Base-by-base conservation (phyloP, 1,139 yeast species). In the Yamadazyma oceani region DNA sequence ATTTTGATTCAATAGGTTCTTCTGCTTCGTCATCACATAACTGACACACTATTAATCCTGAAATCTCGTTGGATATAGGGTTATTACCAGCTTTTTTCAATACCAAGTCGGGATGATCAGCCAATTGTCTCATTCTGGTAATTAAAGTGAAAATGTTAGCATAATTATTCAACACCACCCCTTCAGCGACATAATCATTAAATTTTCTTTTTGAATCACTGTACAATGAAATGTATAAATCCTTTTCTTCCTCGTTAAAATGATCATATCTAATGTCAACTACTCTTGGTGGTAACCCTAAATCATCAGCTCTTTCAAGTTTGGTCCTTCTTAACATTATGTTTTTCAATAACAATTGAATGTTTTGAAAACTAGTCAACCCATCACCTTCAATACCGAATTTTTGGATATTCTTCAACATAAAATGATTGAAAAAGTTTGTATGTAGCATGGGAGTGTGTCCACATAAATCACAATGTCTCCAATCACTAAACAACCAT, bases 1-100 rank as follows among this genome's bases (percentile, higher is more conserved):
- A 92, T 56, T 84, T 85, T 2, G 96, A 85, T 57, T 86, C 90
- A 35, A 94, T 88, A 0, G 98, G 96, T 45, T 92, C 98, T 59
- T 92, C 97, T 0, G 98, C 96, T 60, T 89, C 97, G 55, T 94
- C 98, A 50, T 90, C 97, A 63, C 99, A 94, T 19, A 92, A 60
- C 49, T 87, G 94, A 57, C 98, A 92, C 33, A 94, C 84, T 19
- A 89, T 75, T 1, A 84, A 82, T 11, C 88, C 89, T 14, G 69
- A 71, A 4, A 66, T 53, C 8, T 60, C 64, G 9, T 49, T 51
- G 2, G 66, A 48, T 2, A 67, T 58, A 10, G 66, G 60, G 38
- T 71, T 70, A 29, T 68, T 60, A 3, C 46, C 44, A 5, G 32
- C 73, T 39, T 89, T 72, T 50, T 90, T 82, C 55, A 92, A 68